These are phyloP conservation scores for Friedmanniomyces endolithicus DNA, from an alignment of 495 filamentous ascomycete species.

Conservation along the genomic window DNA sequence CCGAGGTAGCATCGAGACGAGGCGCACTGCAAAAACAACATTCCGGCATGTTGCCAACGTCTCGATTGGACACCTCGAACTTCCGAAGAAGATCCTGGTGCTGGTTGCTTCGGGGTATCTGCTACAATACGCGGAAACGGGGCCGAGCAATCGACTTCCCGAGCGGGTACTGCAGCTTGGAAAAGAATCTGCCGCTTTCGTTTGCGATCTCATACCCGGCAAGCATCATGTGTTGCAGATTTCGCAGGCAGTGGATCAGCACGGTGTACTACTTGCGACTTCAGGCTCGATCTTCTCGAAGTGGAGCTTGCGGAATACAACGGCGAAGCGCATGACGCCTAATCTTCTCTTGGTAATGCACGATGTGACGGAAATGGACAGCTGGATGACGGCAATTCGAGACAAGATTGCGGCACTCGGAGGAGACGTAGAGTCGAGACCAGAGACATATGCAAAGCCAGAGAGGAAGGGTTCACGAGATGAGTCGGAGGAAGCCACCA, in stretches of 20 bases:
- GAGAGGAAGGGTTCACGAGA: not conserved
- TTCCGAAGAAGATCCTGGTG: conserved; percentile 74
- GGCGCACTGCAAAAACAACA: conserved; percentile 25
- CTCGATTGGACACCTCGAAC: conserved; percentile 53
- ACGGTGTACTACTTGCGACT: conserved; percentile 38
- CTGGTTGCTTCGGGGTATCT: conserved; percentile 72
- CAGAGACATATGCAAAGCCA: not conserved
- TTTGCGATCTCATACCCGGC: conserved; percentile 82
- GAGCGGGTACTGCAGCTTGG: conserved; percentile 79
- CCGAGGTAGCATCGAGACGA: conserved; percentile 13
- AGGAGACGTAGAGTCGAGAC: conserved; percentile 23
- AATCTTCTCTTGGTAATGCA: conserved; percentile 71
- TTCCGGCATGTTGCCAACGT: conserved; percentile 38
- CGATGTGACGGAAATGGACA: conserved; percentile 71
- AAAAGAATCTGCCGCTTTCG: conserved; percentile 81
- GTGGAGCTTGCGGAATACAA: conserved; percentile 51
- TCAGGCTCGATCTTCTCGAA: conserved; percentile 57
- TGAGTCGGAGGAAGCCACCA: conserved; percentile 18
- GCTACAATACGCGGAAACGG: conserved; percentile 76
- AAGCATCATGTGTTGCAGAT: conserved; percentile 88
- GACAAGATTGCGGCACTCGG: conserved; percentile 35
- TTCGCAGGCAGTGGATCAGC: conserved; percentile 56
- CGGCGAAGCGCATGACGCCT: conserved; percentile 45
- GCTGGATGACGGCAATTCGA: conserved; percentile 51
- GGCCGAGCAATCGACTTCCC: conserved; percentile 65